Conservation (phyloP, 352 stramenopile species). For the Globisporangium solare region DNA sequence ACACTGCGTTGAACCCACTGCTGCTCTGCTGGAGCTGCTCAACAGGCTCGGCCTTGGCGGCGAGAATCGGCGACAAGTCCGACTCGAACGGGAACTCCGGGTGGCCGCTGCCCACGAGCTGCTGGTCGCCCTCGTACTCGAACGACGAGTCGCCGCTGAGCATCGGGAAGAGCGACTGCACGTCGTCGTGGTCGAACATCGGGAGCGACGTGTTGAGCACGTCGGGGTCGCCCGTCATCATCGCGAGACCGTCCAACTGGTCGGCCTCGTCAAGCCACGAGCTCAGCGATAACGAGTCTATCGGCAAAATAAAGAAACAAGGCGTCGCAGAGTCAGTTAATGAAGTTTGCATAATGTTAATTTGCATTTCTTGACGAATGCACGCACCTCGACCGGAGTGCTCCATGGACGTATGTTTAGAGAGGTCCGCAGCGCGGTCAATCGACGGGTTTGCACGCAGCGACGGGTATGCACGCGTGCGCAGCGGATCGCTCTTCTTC, state of each 20-base stretch:
- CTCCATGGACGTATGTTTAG: constrained; percentile 7
- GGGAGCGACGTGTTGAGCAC: constrained; percentile 24
- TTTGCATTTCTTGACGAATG: constrained; percentile 3
- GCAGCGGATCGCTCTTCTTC: background rate
- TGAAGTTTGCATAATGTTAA: constrained; percentile 17
- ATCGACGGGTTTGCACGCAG: too few species aligned
- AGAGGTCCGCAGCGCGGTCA: too few species aligned
- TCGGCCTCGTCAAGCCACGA: constrained; percentile 44
- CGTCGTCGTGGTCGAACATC: constrained; percentile 20
- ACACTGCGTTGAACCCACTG: background rate
- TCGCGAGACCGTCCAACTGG: constrained; percentile 29
- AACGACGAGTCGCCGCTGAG: constrained; percentile 25
- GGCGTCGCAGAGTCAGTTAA: background rate
- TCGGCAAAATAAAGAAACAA: constrained; percentile 16
- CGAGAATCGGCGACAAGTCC: constrained; percentile 57
- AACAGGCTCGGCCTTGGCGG: constrained; percentile 19
- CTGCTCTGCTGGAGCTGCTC: background rate
- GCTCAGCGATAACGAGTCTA: constrained; percentile 27
- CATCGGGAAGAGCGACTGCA: constrained; percentile 24
- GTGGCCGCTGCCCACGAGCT: constrained; percentile 18
- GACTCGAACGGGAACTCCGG: constrained; percentile 34
- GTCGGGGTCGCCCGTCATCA: constrained; percentile 21
- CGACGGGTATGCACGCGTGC: background rate
- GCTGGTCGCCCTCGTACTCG: constrained; percentile 27
- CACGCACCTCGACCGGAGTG: constrained; percentile 9